Evolutionary conservation across 306 rosid genomes (phyloP), one percentile per base, ranked within the genome.

Genomic region (Mucuna pruriens): DNA sequence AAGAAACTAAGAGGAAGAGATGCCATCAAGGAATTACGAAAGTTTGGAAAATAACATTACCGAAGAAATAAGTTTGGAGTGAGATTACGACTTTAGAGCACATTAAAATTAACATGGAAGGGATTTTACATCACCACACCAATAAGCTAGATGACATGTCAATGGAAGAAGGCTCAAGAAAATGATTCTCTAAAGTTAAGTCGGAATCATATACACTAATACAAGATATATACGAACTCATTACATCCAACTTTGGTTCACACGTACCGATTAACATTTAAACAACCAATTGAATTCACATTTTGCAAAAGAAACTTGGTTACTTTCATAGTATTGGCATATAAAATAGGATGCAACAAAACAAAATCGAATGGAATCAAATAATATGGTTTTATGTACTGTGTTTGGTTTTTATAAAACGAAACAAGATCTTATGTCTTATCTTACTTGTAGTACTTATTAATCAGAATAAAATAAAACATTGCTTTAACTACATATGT

Each of bases 221-320:
- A 54, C 71, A 62, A 25, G 13, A 15, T 9, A 3, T 5, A 49
- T 3, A 49, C 39, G 0, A 12, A 60, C 61, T 80, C 64, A 45
- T 33, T 71, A 42, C 49, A 48, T 80, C 54, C 42, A 60, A 46
- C 25, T 80, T 9, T 45, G 34, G 73, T 71, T 80, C 25, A 34
- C 51, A 34, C 42, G 44, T 71, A 31, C 12, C 77, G 12, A 29
- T 79, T 68, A 17, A 54, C 22, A 51, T 23, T 65, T 20, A 13
- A 36, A 51, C 4, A 20, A 19, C 10, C n/a, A 7, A 23, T 36
- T 52, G 55, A 64, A 19, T 77, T 77, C 51, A 11, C 6, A 67
- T 66, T 66, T 52, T 5, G 52, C n/a, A n/a, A n/a, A n/a, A n/a
- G n/a, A n/a, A n/a, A n/a, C n/a, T n/a, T n/a, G n/a, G n/a, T n/a